Evolutionary conservation across 805 yeast species (phyloP).

Genomic region (Cyberlindnera galapagoensis): DNA sequence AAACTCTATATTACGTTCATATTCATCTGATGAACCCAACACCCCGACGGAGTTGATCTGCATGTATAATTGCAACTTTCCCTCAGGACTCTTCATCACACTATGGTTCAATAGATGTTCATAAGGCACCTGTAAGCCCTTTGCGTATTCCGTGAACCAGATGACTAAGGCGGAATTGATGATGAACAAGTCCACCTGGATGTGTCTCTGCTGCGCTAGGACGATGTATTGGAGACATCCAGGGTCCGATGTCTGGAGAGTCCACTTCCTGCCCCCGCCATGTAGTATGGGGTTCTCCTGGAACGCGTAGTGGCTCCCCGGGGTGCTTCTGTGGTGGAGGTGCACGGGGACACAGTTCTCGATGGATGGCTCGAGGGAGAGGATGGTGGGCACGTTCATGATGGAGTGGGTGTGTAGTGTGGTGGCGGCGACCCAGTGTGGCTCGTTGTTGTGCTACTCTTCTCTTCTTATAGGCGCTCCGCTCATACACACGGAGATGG

Average conservation of each 20-base stretch:
- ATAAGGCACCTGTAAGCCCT: conserved; percentile 33
- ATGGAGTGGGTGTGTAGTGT: too few species aligned
- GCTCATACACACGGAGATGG: too few species aligned
- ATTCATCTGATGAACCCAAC: too few species aligned
- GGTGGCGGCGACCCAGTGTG: too few species aligned
- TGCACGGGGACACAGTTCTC: conserved; percentile 27
- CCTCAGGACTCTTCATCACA: conserved; percentile 3
- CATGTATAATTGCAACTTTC: conserved; percentile 10
- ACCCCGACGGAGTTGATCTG: conserved; percentile 5
- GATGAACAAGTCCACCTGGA: conserved; percentile 30
- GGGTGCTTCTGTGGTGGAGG: conserved; percentile 14
- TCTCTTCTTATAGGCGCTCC: too few species aligned
- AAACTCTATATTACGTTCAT: conserved; percentile 22
- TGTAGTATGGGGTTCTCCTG: conserved; percentile 28
- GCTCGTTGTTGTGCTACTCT: too few species aligned
- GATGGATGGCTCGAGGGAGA: conserved; percentile 14
- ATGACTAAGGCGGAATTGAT: conserved; percentile 30
- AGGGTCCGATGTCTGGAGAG: conserved; percentile 11
- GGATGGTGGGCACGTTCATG: neutral
- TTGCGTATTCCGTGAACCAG: conserved; percentile 31
- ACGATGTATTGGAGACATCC: conserved; percentile 10
- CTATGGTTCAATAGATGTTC: conserved; percentile 6
- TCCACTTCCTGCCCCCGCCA: conserved; percentile 37
- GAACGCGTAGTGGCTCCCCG: conserved; percentile 13
- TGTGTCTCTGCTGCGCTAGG: conserved; percentile 8